These are phyloP conservation scores for Lodderomyces theae DNA, from an alignment of 1,139 yeast species.

Conservation along the genomic window DNA sequence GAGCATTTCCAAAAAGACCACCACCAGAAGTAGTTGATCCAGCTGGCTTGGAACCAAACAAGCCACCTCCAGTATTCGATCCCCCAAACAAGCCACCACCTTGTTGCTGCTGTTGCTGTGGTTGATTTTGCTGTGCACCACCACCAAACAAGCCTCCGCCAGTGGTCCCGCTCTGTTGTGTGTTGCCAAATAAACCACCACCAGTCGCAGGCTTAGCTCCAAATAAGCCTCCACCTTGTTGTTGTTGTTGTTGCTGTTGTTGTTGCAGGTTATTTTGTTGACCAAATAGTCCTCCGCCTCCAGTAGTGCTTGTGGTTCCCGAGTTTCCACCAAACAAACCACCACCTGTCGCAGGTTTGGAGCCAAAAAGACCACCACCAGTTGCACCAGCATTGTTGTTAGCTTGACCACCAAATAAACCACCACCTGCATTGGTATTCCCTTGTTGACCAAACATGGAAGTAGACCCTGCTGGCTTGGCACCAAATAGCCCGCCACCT, in stretches of 20 bases:
- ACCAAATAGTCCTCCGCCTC: constrained; percentile 29
- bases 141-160: constrained; percentile 19
- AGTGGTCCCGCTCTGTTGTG: constrained; percentile 4
- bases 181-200: constrained; percentile 24
- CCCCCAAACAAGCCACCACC: constrained; percentile 4
- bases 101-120: constrained; percentile 12
- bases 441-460: constrained; percentile 18
- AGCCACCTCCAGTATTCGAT: constrained; percentile 21
- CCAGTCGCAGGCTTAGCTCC: constrained; percentile 21
- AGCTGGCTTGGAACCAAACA: constrained; percentile 28
- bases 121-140: constrained; percentile 6
- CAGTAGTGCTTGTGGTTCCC: constrained; percentile 14
- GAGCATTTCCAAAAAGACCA: constrained; percentile 31
- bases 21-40: constrained; percentile 18
- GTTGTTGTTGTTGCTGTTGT: constrained; percentile 6
- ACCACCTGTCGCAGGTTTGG: constrained; percentile 15
- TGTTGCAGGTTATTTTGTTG: constrained; percentile 10
- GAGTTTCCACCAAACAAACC: constrained; percentile 19
- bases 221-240: constrained; percentile 24
- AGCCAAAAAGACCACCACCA: constrained; percentile 24
- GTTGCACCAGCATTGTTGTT: constrained; percentile 8
- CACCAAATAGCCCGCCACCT: constrained; percentile 26
- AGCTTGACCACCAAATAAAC: constrained; percentile 22
- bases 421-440: constrained; percentile 16
- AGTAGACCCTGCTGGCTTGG: constrained; percentile 15